These are phyloP conservation scores for Chiua sp. DNA, from an alignment of 1,284 basidiomycete species.

Conservation along the genomic window DNA sequence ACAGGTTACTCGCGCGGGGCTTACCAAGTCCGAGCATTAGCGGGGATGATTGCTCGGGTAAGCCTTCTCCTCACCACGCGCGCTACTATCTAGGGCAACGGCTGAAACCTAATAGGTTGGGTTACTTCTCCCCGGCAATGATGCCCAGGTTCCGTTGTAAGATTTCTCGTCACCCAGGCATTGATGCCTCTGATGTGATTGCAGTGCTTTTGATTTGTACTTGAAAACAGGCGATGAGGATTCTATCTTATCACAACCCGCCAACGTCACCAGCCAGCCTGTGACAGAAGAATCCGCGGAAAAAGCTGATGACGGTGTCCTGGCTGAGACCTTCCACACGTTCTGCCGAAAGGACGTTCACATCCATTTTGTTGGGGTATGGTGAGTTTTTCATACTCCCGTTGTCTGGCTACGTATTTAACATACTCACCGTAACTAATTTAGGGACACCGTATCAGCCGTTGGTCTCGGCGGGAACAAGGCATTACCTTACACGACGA, in stretches of 20 bases:
- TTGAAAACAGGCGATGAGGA: constrained; percentile 25
- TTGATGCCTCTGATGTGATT: constrained; percentile 3
- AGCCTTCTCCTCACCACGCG: not conserved
- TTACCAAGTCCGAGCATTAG: constrained; percentile 43
- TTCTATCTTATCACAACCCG: constrained; percentile 6
- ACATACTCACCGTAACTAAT: no score
- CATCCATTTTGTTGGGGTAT: constrained; percentile 45
- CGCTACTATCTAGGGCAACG: not conserved
- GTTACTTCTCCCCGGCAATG: constrained; percentile 40
- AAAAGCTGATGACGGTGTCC: constrained; percentile 7
- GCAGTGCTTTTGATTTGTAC: constrained; percentile 38
- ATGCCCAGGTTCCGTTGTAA: constrained; percentile 45
- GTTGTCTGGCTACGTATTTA: not conserved
- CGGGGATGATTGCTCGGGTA: constrained; percentile 43
- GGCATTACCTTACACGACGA: constrained; percentile 34
- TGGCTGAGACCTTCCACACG: constrained; percentile 32
- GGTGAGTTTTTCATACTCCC: constrained; percentile 25
- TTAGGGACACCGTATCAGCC: constrained; percentile 42
- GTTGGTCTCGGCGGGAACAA: constrained; percentile 37
- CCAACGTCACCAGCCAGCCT: constrained; percentile 19
- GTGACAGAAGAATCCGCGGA: constrained; percentile 16
- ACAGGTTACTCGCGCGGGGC: constrained; percentile 46
- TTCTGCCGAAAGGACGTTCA: constrained; percentile 32
- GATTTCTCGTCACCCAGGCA: not conserved
- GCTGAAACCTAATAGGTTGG: constrained; percentile 35